phyloP scores from a whole-genome alignment of 192 early-diverging fungal species.

The Coemansia umbellata region DNA sequence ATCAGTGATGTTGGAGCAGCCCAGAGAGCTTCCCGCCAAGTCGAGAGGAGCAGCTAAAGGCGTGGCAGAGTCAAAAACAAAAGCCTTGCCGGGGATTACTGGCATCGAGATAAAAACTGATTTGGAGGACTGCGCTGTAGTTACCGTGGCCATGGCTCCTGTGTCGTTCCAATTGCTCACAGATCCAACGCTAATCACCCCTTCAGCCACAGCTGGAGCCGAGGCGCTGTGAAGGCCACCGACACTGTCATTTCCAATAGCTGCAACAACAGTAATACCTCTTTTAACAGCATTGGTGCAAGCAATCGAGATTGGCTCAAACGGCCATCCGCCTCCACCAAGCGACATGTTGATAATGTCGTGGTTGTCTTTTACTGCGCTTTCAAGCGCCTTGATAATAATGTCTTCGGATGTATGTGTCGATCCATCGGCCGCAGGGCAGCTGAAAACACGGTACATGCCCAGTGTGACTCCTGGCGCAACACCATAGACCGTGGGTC shows the following conservation, averaged over 20 bases:
- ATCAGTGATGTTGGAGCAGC: conserved; percentile 4
- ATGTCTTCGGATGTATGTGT: conserved; percentile 47
- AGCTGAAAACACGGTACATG: no score
- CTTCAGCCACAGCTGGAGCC: conserved; percentile 45
- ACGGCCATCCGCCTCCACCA: conserved; percentile 57
- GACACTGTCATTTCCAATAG: conserved; percentile 70
- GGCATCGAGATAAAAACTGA: no score
- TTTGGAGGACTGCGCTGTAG: conserved; percentile 9
- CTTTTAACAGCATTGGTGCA: conserved; percentile 37
- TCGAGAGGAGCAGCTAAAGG: no score
- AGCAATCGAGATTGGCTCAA: conserved; percentile 48
- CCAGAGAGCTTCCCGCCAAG: conserved; percentile 6
- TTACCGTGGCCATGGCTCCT: conserved; percentile 18
- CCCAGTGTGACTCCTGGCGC: conserved; percentile 62
- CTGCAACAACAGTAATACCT: conserved; percentile 59
- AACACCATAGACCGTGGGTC: conserved; percentile 54
- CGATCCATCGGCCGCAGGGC: no score
- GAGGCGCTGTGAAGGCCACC: conserved; percentile 54
- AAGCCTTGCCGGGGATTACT: no score
- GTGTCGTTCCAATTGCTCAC: conserved; percentile 45
- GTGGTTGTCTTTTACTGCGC: conserved; percentile 36
- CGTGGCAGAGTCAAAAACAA: conserved; percentile 6
- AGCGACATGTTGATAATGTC: conserved; percentile 64
- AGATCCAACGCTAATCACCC: conserved; percentile 58
- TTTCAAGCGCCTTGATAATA: conserved; percentile 59